Evolutionary conservation across 306 rosid genomes (phyloP).

Genomic region (Comarum palustre): DNA sequence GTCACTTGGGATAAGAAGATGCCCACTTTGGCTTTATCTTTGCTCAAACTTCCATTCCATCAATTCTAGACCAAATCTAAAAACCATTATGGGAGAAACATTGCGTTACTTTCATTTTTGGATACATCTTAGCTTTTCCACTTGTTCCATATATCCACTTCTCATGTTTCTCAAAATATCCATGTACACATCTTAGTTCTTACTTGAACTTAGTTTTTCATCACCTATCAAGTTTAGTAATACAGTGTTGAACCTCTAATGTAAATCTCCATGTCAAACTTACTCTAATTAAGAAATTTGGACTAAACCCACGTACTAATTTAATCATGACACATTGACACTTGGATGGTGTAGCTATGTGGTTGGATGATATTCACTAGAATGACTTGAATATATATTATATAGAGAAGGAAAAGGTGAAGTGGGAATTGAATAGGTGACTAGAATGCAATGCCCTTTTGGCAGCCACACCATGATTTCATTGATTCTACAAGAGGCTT

Average conservation of each 20-base stretch:
- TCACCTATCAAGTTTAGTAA: background rate
- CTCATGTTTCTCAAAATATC: background rate
- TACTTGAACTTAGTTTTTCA: background rate
- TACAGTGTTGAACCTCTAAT: background rate
- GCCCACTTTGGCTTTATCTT: conserved; percentile 42
- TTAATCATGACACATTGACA: conserved; percentile 8
- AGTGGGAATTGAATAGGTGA: background rate
- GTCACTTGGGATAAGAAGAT: conserved; percentile 37
- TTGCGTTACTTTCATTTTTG: conserved; percentile 11
- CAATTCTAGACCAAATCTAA: conserved; percentile 33
- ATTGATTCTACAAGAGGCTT: background rate
- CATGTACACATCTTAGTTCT: background rate
- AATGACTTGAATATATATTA: background rate
- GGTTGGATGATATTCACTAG: conserved; percentile 11
- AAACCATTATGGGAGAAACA: conserved; percentile 29
- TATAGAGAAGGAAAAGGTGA: conserved; percentile 4
- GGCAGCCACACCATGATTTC: conserved; percentile 7
- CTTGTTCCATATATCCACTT: background rate
- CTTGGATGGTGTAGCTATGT: conserved; percentile 4
- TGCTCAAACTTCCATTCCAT: conserved; percentile 26
- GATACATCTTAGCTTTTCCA: background rate
- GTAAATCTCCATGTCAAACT: background rate
- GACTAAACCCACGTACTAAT: conserved; percentile 10
- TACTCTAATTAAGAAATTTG: background rate
- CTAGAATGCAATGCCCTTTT: background rate